These are phyloP conservation scores for Coemansia sp. DNA, from an alignment of 192 early-diverging fungal species.

Conservation along the genomic window DNA sequence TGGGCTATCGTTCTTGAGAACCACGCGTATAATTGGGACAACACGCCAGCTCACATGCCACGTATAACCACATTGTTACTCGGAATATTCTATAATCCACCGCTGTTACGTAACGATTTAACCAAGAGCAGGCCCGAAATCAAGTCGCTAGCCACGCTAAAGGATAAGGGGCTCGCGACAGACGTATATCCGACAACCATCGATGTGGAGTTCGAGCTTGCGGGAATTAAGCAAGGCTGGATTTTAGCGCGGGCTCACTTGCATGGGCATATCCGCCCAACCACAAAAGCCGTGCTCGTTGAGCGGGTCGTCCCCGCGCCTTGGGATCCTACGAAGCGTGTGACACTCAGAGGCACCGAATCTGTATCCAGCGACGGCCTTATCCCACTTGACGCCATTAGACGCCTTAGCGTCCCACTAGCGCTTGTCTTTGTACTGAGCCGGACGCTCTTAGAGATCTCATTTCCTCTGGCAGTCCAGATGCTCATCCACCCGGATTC, in stretches of 20 bases:
- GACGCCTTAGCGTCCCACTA: slow-evolving; percentile 1
- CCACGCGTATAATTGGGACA: too few relatives aligned
- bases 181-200: not conserved
- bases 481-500: not conserved
- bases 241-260: not conserved
- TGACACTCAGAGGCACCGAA: not conserved
- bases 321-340: not conserved
- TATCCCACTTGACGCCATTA: not conserved
- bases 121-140: not conserved
- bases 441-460: not conserved
- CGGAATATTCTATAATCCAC: slow-evolving; percentile 1
- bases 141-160: not conserved
- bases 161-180: not conserved
- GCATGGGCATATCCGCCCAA: not conserved
- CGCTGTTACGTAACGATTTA: slow-evolving; percentile 5
- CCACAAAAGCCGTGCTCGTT: not conserved
- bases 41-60: not conserved
- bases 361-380: not conserved
- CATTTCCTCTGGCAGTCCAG: not conserved
- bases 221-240: slow-evolving; percentile 12
- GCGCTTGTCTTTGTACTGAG: slow-evolving; percentile 6
- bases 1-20: too few relatives aligned
- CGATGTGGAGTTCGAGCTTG: too few relatives aligned
- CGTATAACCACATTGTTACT: too few relatives aligned
- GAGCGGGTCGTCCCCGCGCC: not conserved